Percentiles rank a stretch among this genome's conserved stretches.
Evolutionary conservation across 1,284 basidiomycete species (phyloP).

Genomic region (Malassezia pachydermatis): DNA sequence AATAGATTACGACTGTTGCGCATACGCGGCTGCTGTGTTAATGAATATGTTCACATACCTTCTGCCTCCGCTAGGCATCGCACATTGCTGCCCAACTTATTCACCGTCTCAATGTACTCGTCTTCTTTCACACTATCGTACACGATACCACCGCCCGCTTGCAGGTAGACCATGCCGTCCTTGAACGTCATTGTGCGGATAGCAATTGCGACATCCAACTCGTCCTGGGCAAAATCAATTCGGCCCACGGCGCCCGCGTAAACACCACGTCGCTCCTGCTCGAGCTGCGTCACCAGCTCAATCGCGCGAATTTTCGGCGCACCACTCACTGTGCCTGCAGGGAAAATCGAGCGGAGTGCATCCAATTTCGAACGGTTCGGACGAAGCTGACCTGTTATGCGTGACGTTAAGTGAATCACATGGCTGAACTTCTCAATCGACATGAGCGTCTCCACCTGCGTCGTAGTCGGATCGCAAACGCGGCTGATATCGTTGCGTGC

Average conservation of each 20-base stretch:
- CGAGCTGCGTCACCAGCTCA: slow-evolving; percentile 76
- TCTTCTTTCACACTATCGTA: slow-evolving; percentile 95
- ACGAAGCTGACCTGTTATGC: slow-evolving; percentile 78
- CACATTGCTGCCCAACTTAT: slow-evolving; percentile 82
- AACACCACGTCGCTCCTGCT: slow-evolving; percentile 80
- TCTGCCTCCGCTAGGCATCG: slow-evolving; percentile 80
- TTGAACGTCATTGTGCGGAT: slow-evolving; percentile 98
- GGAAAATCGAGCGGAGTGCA: slow-evolving; percentile 97
- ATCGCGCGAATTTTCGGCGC: slow-evolving; percentile 98
- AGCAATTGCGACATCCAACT: slow-evolving; percentile 97
- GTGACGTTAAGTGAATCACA: slow-evolving; percentile 92
- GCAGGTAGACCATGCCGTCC: slow-evolving; percentile 79
- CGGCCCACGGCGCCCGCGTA: slow-evolving; percentile 96
- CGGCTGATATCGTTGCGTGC: slow-evolving; percentile 99
- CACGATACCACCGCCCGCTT: slow-evolving; percentile 89
- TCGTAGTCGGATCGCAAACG: slow-evolving; percentile 86
- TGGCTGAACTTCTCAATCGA: slow-evolving; percentile 89
- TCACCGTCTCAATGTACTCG: slow-evolving; percentile 89
- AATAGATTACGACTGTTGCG: too few species aligned
- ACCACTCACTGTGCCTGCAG: slow-evolving; percentile 96
- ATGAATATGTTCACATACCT: too few species aligned
- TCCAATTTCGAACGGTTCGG: slow-evolving; percentile 82
- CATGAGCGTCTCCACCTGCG: slow-evolving; percentile 94
- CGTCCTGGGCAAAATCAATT: slow-evolving; percentile 86
- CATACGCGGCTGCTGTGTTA: too few species aligned